phyloP scores from a whole-genome alignment of 164 flowering plant species.

The Annona cherimola region DNA sequence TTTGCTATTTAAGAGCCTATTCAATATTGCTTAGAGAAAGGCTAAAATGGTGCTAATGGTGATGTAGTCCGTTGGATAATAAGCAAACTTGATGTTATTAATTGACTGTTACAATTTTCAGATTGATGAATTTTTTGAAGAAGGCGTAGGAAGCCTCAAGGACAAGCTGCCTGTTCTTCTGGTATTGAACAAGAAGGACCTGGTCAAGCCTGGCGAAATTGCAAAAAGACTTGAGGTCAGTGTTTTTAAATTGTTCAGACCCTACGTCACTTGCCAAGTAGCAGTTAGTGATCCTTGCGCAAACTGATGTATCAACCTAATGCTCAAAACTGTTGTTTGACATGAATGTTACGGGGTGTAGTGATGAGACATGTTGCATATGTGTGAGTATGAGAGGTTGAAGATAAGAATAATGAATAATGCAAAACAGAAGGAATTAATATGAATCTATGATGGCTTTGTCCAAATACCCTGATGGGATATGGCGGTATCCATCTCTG shows the following conservation, averaged over 20 bases:
- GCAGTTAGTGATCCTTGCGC: neutral
- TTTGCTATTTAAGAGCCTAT: neutral
- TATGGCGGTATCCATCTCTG: neutral
- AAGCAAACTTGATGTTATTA: slow-evolving; percentile 7
- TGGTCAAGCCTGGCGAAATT: slow-evolving; percentile 95
- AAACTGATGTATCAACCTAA: too few species aligned
- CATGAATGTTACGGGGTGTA: neutral
- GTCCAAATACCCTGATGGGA: neutral
- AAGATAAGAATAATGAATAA: too few species aligned
- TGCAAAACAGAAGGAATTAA: neutral
- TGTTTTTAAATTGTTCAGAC: neutral
- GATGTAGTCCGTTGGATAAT: neutral
- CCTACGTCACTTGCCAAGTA: neutral
- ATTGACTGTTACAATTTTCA: slow-evolving; percentile 21
- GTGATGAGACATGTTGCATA: too few species aligned
- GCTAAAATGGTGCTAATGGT: neutral
- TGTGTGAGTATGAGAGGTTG: too few species aligned
- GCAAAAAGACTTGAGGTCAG: slow-evolving; percentile 87
- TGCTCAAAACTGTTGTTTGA: neutral
- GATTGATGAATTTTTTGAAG: slow-evolving; percentile 88
- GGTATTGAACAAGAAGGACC: slow-evolving; percentile 88
- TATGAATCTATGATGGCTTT: neutral
- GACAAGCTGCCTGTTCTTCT: slow-evolving; percentile 67
- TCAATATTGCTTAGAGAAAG: neutral
- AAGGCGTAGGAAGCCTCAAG: slow-evolving; percentile 55